These are phyloP conservation scores for Alternaria rosae DNA, from an alignment of 2,329 filamentous ascomycete genomes.

Conservation along the genomic window DNA sequence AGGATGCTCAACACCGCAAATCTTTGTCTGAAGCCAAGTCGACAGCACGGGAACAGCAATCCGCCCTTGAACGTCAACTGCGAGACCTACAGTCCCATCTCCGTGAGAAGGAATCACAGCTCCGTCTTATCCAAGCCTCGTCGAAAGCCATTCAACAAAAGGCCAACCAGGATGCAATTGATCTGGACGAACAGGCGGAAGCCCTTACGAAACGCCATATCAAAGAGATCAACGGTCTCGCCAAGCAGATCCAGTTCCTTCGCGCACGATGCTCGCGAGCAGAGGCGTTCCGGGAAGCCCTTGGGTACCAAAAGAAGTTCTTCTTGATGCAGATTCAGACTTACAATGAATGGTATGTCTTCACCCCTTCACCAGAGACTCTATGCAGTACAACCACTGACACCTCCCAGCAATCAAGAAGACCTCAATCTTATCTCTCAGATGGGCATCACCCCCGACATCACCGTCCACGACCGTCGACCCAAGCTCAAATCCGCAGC, in stretches of 20 bases:
- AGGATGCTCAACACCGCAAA: constrained; percentile 39
- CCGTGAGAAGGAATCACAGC: constrained; percentile 37
- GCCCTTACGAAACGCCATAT: constrained; percentile 73
- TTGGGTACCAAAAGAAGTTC: constrained; percentile 87
- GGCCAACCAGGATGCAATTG: constrained; percentile 38
- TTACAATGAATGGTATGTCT: constrained; percentile 86
- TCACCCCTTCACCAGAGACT: background rate
- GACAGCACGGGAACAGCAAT: constrained; percentile 52
- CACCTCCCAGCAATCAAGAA: constrained; percentile 79
- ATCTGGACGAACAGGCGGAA: constrained; percentile 58
- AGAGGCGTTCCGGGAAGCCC: constrained; percentile 77
- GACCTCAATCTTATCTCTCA: constrained; percentile 85
- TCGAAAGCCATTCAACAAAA: constrained; percentile 40
- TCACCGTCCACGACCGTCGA: constrained; percentile 54
- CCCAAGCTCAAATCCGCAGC: constrained; percentile 59
- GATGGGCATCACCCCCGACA: constrained; percentile 73
- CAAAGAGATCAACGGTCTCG: constrained; percentile 80
- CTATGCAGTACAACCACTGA: constrained; percentile 15
- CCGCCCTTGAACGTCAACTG: constrained; percentile 59
- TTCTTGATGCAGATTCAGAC: constrained; percentile 81
- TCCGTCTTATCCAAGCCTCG: constrained; percentile 37
- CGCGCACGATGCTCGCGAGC: constrained; percentile 82
- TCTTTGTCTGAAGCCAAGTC: constrained; percentile 38
- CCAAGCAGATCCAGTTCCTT: constrained; percentile 91
- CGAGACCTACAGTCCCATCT: constrained; percentile 31